A percentile compares a stretch with the other conserved stretches of the same genome.
Evolutionary conservation across 768 basidiomycete species (phyloP).

Genomic region (Boletus coccyginus): DNA sequence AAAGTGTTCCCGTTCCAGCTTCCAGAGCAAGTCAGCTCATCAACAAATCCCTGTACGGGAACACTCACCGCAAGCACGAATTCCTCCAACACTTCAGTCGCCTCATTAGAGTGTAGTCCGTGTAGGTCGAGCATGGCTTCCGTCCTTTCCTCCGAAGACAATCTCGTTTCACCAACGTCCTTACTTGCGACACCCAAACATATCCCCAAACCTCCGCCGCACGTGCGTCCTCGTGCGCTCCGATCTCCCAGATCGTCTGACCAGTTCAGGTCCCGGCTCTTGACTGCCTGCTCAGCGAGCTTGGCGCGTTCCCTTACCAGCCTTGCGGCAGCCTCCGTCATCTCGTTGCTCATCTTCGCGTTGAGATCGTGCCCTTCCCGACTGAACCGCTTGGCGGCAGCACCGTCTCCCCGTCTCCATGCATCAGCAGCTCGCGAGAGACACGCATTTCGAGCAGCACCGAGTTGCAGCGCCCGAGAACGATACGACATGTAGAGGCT

Average conservation of each 20-base stretch:
- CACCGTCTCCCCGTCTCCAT: slow-evolving; percentile 93
- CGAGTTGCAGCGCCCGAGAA: slow-evolving; percentile 83
- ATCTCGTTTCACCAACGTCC: slow-evolving; percentile 47
- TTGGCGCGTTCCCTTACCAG: slow-evolving; percentile 81
- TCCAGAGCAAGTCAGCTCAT: slow-evolving; percentile 15
- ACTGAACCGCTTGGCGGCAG: slow-evolving; percentile 91
- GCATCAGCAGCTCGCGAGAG: slow-evolving; percentile 94
- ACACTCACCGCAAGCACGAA: slow-evolving; percentile 80
- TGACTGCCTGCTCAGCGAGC: slow-evolving; percentile 74
- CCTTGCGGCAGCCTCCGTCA: slow-evolving; percentile 77
- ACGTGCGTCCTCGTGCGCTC: slow-evolving; percentile 63
- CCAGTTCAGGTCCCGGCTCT: slow-evolving; percentile 66
- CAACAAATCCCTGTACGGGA: neutral
- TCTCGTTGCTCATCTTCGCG: slow-evolving; percentile 84
- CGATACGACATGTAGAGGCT: slow-evolving; percentile 87
- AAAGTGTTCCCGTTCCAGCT: slow-evolving; percentile 88
- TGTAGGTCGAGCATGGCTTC: slow-evolving; percentile 89
- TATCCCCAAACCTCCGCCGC: slow-evolving; percentile 84
- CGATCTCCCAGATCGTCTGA: slow-evolving; percentile 85
- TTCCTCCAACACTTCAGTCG: slow-evolving; percentile 84
- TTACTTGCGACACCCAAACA: slow-evolving; percentile 79
- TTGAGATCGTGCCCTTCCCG: slow-evolving; percentile 94
- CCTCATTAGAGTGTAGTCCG: slow-evolving; percentile 92
- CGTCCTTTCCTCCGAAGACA: slow-evolving; percentile 83
- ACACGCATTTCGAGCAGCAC: slow-evolving; percentile 91